These are phyloP conservation scores for Chiua virens DNA, from an alignment of 768 basidiomycete genomes.

Conservation along the genomic window DNA sequence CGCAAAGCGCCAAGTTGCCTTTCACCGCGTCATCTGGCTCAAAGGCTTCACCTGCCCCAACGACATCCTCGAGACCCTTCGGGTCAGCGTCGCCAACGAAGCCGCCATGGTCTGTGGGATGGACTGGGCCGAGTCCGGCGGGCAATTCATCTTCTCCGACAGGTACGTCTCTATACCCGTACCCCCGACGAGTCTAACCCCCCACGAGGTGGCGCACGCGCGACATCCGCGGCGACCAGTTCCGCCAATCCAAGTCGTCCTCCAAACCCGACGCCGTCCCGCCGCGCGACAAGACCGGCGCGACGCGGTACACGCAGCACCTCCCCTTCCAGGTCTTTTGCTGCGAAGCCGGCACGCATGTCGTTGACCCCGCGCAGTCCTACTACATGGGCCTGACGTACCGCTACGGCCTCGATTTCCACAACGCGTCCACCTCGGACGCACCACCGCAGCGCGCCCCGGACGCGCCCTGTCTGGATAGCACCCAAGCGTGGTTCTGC, in stretches of 20 bases:
- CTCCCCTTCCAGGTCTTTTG: slow-evolving; percentile 99
- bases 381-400: slow-evolving; percentile 92
- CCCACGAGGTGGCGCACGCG: slow-evolving; percentile 86
- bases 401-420: slow-evolving; percentile 76
- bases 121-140: slow-evolving; percentile 99
- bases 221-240: slow-evolving; percentile 97
- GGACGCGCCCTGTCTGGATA: slow-evolving; percentile 90
- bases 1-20: slow-evolving; percentile 73
- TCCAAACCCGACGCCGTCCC: slow-evolving; percentile 89
- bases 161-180: too few relatives aligned
- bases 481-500: slow-evolving; percentile 98
- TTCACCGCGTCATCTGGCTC: slow-evolving; percentile 92
- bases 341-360: slow-evolving; percentile 96
- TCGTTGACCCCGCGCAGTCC: slow-evolving; percentile 93
- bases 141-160: slow-evolving; percentile 97
- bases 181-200: slow-evolving; percentile 1
- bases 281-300: slow-evolving; percentile 81
- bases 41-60: slow-evolving; percentile 99
- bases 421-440: slow-evolving; percentile 73
- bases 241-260: slow-evolving; percentile 93
- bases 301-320: slow-evolving; percentile 83
- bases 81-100: slow-evolving; percentile 85
- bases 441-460: slow-evolving; percentile 56
- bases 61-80: slow-evolving; percentile 94
- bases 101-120: slow-evolving; percentile 99